phyloP scores from a whole-genome alignment of 371 early-diverging fungal genomes.

The Mortierella sp. region DNA sequence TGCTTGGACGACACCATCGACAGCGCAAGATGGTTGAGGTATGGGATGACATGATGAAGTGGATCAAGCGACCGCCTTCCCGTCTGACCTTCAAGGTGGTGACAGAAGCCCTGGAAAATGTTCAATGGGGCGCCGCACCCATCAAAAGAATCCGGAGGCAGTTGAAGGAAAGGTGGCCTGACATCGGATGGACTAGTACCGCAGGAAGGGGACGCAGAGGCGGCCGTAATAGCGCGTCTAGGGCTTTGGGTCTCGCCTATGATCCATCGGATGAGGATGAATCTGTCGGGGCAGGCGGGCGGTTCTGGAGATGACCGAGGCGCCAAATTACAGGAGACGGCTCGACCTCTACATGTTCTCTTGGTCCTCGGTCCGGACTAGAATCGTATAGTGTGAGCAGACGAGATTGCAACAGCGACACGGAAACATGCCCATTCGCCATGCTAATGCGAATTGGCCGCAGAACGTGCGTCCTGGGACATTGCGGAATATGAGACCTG shows the following conservation, averaged over 20 bases:
- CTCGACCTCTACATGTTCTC: not conserved
- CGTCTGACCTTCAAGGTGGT: constrained; percentile 15
- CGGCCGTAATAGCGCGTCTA: not conserved
- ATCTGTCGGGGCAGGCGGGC: constrained; percentile 10
- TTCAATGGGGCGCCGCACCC: constrained; percentile 44
- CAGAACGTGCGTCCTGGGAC: not conserved
- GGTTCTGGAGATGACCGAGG: constrained; percentile 15
- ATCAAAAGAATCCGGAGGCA: constrained; percentile 33
- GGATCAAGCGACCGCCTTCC: constrained; percentile 20
- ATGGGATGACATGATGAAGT: constrained; percentile 43
- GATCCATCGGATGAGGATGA: constrained; percentile 10
- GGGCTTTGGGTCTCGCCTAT: not conserved
- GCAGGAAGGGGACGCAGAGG: not conserved
- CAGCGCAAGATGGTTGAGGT: constrained; percentile 40
- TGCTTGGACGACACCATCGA: constrained; percentile 44
- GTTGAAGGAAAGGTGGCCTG: constrained; percentile 26
- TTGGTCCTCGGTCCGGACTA: not conserved
- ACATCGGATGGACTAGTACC: constrained; percentile 16
- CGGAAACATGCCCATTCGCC: not conserved
- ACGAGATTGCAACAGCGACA: constrained; percentile 16
- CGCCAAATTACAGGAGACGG: not conserved
- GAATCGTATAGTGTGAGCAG: constrained; percentile 11
- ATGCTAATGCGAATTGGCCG: constrained; percentile 1
- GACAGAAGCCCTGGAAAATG: constrained; percentile 43
- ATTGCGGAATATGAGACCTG: no score